Conservation (phyloP, 108 stramenopile species). For the Cyclotella kingstonii region DNA sequence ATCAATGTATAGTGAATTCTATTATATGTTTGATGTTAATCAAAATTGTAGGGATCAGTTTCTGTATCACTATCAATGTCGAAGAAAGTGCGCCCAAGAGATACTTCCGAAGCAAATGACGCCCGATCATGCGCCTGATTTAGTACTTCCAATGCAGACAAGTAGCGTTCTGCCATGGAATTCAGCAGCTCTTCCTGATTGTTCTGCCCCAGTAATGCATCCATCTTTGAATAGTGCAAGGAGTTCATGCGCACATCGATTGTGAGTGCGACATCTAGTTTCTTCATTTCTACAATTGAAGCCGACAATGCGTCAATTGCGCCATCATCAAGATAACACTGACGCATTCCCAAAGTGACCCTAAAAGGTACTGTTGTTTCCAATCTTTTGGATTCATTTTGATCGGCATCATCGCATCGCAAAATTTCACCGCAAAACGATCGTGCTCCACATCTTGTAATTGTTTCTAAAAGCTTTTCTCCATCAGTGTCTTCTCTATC, state of each 20-base stretch:
- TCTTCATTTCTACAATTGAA: slow-evolving; percentile 40
- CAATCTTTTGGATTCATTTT: slow-evolving; percentile 2
- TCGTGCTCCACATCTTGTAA: slow-evolving; percentile 60
- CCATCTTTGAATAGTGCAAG: slow-evolving; percentile 57
- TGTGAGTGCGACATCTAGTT: slow-evolving; percentile 28
- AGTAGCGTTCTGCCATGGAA: slow-evolving; percentile 66
- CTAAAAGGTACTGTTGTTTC: slow-evolving; percentile 1
- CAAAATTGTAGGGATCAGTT: slow-evolving; percentile 5
- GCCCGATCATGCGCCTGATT: slow-evolving; percentile 53
- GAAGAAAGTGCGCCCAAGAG: slow-evolving; percentile 9
- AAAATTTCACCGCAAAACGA: slow-evolving; percentile 50
- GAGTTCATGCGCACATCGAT: slow-evolving; percentile 73
- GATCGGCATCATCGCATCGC: slow-evolving; percentile 36
- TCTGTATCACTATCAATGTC: slow-evolving; percentile 20
- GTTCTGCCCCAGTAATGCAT: slow-evolving; percentile 45
- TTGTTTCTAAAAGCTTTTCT: slow-evolving; percentile 26
- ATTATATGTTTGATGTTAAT: background rate
- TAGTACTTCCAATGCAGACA: slow-evolving; percentile 52
- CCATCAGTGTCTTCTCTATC: slow-evolving; percentile 33
- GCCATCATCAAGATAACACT: slow-evolving; percentile 63
- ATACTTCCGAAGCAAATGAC: slow-evolving; percentile 40
- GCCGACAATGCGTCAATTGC: slow-evolving; percentile 77
- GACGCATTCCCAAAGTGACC: slow-evolving; percentile 49
- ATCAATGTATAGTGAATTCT: background rate
- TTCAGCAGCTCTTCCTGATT: slow-evolving; percentile 32